Base-by-base conservation (phyloP, 2,329 filamentous ascomycete genomes). In the Neopestalotiopsis rosae region DNA sequence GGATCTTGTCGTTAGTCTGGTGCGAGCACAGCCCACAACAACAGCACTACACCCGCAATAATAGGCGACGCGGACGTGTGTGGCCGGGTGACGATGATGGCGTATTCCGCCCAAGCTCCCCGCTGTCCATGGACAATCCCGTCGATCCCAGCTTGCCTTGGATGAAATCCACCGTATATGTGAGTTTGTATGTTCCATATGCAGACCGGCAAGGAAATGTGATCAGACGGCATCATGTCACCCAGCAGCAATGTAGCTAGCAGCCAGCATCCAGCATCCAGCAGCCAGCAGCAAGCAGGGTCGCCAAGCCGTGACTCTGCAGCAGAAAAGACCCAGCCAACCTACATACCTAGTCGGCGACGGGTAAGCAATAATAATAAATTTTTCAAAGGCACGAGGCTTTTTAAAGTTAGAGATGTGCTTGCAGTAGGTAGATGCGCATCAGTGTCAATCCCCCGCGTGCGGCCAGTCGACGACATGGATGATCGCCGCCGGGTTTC, bases 401-500 rank as follows among this genome's bases (percentile, higher is more conserved):
- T 38, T 38, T 38, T 38, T 38, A 7, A 38, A 38, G 34, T 38
- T 38, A 52, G n/a, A 52, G 45, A 52, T n/a, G 45, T 52, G 45
- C 5, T 52, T 52, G 17, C 34, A 38, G 34, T 38, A 38, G 34
- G 45, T 7, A 52, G 45, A 20, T 20, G 45, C 17, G 45, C 45
- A 52, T 52, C 45, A n/a, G 9, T 52, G 45, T 52, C 45, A 52
- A 17, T 52, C 17, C 45, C 34, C 45, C n/a, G 45, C 45, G 17
- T 52, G 45, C 45, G 17, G 14, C 45, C 45, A 52, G 45, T 52
- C n/a, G 45, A 52, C 45, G 45, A 20, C 45, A 52, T 52, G 45
- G 45, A 59, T 34, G 59, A 61, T 61, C 59, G 59, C 14, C 59
- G 59, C 59, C 32, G 34, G 59, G 59, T 61, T 61, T 13, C 34